Base-by-base conservation (phyloP, 495 filamentous ascomycete species). In the Aspergillus nanangensis region DNA sequence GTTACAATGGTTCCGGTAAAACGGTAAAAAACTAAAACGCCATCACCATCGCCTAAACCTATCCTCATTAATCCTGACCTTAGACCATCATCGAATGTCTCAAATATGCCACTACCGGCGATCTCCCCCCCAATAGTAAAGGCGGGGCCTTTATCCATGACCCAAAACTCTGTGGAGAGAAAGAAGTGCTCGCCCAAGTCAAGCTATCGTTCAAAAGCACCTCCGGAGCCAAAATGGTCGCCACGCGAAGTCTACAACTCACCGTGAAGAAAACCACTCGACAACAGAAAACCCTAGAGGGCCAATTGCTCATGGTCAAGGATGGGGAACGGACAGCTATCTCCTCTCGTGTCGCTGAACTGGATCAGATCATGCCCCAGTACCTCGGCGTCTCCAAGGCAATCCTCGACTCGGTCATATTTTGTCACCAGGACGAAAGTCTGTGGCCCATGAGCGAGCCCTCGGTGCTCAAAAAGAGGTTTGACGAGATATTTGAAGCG, bases 71-170 rank as follows among this genome's bases (percentile, higher is more conserved):
- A 47, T 24, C 8, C 15, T 7, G 21, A 32, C 13, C 39, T 8
- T 52, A 84, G 79, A 97, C 94, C 36, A 95, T 98, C 62, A 97
- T 98, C 68, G 93, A 98, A 64, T 96, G 93, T 60, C 89, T 98
- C 55, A 96, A 96, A 61, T 98, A 95, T 84, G 91, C 86, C 35
- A 96, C 94, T 24, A 96, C 90, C 10, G 93, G 93, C 41, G 86
- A 95, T 49, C 76, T 95, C 2, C 93, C 93, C 19, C 90, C 91
- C 21, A 96, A 96, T 70, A 93, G 86, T 72, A 90, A 86, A 60
- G 86, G 88, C 29, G 93, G 92, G 22, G 92, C 94, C 38, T 98
- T 97, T 61, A 90, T 98, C 44, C 91, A 97, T 62, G 93, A 98
- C 52, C 93, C 94, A 8, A 92, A 90, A 80, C 76, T 96, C 43